phyloP scores from a whole-genome alignment of 345 rosid genomes.

The Durio zibethinus region DNA sequence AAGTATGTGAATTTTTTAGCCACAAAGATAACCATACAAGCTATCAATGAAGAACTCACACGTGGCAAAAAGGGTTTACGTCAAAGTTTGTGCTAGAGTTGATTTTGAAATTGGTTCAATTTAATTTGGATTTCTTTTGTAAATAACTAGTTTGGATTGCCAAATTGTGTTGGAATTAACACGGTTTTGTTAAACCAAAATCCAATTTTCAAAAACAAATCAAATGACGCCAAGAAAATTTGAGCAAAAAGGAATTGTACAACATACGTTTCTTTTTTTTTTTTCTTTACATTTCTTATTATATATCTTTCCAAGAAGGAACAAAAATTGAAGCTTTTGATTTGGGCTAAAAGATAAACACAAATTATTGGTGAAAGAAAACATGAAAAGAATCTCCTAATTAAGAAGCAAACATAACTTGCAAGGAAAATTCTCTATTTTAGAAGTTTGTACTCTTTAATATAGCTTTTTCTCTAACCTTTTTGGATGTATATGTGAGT shows the following conservation, averaged over 20 bases:
- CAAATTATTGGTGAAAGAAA: neutral
- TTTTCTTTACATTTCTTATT: no score
- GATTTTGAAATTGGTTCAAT: neutral
- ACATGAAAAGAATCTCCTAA: neutral
- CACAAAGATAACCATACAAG: neutral
- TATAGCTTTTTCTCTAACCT: neutral
- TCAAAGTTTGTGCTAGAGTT: neutral
- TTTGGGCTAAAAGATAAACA: neutral
- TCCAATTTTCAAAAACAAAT: neutral
- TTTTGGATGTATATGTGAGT: no score
- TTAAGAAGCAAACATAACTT: neutral
- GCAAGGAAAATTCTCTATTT: neutral
- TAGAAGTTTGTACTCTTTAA: neutral
- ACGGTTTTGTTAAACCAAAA: neutral
- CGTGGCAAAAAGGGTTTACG: neutral
- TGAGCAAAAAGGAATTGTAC: neutral
- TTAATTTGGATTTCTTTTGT: neutral
- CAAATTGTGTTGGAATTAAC: neutral
- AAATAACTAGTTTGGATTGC: neutral
- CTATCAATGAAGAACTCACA: neutral
- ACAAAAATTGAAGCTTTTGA: neutral
- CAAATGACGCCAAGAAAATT: neutral
- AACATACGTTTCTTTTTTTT: no score
- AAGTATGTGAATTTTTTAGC: neutral
- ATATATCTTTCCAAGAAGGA: neutral